Base-by-base conservation (phyloP, 208 protist genomes). In the Lotmaria passim region DNA sequence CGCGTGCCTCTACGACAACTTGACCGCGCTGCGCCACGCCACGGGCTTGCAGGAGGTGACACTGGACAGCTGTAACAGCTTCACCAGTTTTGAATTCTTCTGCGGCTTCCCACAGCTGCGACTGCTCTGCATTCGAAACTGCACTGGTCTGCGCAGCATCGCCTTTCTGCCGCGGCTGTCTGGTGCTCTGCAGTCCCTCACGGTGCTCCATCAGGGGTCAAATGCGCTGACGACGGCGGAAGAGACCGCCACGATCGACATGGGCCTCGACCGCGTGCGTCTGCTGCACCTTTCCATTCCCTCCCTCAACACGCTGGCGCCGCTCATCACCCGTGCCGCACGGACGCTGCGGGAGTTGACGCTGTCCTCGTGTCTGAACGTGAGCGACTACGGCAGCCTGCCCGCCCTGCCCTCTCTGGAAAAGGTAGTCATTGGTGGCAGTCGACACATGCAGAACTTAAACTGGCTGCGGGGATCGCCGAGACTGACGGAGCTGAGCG, bases 341-440 rank as follows among this genome's bases (percentile, higher is more conserved):
- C 11, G 24, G 8, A 70, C 62, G 28, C 53, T 76, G n/a, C 52
- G 60, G 6, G 70, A 70, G n/a, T 21, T 76, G 30, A 63, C 60
- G 6, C 70, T 76, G 36, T 60, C 65, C 33, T 52, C n/a, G 33
- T 76, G 70, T 38, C 0, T 57, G 2, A 50, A 26, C 19, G 21
- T 70, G 12, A 23, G 28, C 46, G 62, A 50, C 36, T 76, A 70
- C 24, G n/a, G 28, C 2, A 33, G 50, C 1, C 62, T 69, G 38
- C 62, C 70, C 12, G 23, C 62, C 46, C 56, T 76, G 46, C 61
- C 70, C 0, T 44, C 28, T 6, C 33, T 76, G 46, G 61, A 76
- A 39, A 55, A 36, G 38, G 55, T 76, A 26, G 12, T 6, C 17
- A 65, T 76, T 44, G 65, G 31, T 10, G 41, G 24, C 44, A 76